Conservation (phyloP, 1,284 basidiomycete genomes). For the Boletus semigastroideus region DNA sequence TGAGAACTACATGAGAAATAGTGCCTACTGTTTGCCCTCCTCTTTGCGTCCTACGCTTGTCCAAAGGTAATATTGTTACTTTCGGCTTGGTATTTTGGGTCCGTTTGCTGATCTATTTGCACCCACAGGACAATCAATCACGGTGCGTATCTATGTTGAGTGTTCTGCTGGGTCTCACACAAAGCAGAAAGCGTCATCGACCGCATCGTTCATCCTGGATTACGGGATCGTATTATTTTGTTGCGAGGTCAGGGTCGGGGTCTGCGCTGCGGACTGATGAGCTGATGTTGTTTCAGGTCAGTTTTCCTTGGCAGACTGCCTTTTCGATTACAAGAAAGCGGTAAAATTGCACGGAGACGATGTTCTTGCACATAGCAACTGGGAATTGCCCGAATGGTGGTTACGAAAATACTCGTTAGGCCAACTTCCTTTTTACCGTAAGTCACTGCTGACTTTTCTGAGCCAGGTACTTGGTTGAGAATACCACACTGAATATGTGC, state of each 20-base stretch:
- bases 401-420: conserved; percentile 64
- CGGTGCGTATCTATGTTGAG: conserved; percentile 43
- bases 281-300: conserved; percentile 56
- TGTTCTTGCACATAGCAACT: conserved; percentile 81
- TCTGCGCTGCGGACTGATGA: conserved; percentile 22
- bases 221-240: conserved; percentile 88
- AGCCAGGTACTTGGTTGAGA: conserved; percentile 68
- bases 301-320: conserved; percentile 73
- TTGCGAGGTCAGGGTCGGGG: conserved; percentile 57
- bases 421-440: background rate
- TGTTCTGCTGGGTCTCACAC: conserved; percentile 10
- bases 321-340: conserved; percentile 65
- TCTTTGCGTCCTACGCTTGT: conserved; percentile 83
- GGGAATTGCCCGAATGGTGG: conserved; percentile 86
- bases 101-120: conserved; percentile 15
- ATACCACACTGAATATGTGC: conserved; percentile 56
- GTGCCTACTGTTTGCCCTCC: conserved; percentile 83
- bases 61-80: conserved; percentile 54
- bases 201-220: conserved; percentile 80
- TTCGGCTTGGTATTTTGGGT: background rate
- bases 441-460: conserved; percentile 4
- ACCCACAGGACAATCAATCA: conserved; percentile 75
- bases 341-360: conserved; percentile 86
- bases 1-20: conserved; percentile 80
- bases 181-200: conserved; percentile 82